phyloP scores from a whole-genome alignment of 192 early-diverging fungal species.

The Pilaira anomala region DNA sequence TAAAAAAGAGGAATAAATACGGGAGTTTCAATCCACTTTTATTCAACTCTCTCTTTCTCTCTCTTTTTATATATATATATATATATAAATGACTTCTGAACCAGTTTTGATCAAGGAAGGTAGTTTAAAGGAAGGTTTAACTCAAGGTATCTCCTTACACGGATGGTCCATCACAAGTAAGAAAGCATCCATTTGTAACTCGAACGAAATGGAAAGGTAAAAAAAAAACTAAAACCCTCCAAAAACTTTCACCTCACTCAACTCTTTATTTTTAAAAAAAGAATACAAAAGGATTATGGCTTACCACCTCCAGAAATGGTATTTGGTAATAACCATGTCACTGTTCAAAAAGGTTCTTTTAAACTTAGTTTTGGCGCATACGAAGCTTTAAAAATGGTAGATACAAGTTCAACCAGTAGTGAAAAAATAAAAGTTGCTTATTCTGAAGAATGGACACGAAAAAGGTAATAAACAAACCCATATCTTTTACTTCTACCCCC shows the following conservation, averaged over 20 bases:
- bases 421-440: slow-evolving; percentile 82
- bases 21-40: too few species aligned
- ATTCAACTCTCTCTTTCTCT: not conserved
- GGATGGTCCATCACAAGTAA: slow-evolving; percentile 52
- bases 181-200: slow-evolving; percentile 52
- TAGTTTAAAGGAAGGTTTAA: slow-evolving; percentile 31
- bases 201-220: slow-evolving; percentile 56
- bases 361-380: slow-evolving; percentile 61
- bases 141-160: slow-evolving; percentile 40
- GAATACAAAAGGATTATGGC: slow-evolving; percentile 50
- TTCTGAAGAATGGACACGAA: slow-evolving; percentile 81
- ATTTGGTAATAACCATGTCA: slow-evolving; percentile 86
- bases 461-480: slow-evolving; percentile 47
- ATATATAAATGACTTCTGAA: not conserved
- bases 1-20: too few species aligned
- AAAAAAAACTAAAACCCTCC: not conserved
- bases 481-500: not conserved
- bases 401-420: slow-evolving; percentile 61
- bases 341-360: slow-evolving; percentile 55
- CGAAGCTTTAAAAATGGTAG: slow-evolving; percentile 73
- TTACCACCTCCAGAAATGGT: slow-evolving; percentile 95
- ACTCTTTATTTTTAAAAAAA: slow-evolving; percentile 13
- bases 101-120: slow-evolving; percentile 39
- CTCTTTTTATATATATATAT: not conserved
- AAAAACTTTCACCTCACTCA: not conserved